These are phyloP conservation scores for Chlamydomonas urium DNA, from an alignment of 139 green algal species.

Conservation along the genomic window DNA sequence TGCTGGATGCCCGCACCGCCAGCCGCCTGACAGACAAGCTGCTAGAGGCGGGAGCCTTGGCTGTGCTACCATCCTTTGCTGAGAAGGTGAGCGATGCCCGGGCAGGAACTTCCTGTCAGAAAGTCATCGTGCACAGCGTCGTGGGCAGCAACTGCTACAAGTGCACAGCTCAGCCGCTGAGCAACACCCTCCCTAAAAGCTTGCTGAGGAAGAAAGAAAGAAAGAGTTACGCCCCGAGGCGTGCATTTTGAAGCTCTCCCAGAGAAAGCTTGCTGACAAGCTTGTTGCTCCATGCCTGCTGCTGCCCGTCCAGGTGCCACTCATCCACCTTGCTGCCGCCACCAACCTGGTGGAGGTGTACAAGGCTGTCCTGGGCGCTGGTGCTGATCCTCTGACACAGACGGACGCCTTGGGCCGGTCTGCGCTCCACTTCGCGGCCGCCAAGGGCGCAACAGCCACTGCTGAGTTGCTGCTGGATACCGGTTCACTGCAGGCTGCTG, in stretches of 20 bases:
- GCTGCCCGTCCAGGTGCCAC: constrained; percentile 6
- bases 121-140: too few relatives aligned
- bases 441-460: constrained; percentile 7
- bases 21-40: too few relatives aligned
- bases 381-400: background rate
- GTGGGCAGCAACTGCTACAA: too few relatives aligned
- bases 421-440: constrained; percentile 27
- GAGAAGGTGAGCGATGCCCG: background rate
- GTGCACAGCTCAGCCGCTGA: too few relatives aligned
- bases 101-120: background rate
- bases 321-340: constrained; percentile 1
- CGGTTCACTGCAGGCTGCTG: too few relatives aligned
- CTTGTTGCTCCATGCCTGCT: too few relatives aligned
- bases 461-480: constrained; percentile 9
- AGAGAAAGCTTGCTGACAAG: too few relatives aligned
- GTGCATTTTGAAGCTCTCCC: too few relatives aligned
- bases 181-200: too few relatives aligned
- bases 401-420: constrained; percentile 18
- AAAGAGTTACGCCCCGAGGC: too few relatives aligned
- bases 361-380: background rate
- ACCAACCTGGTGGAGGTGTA: constrained; percentile 12
- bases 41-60: constrained; percentile 10
- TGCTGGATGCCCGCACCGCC: constrained; percentile 1
- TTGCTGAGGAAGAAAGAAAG: too few relatives aligned
- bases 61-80: constrained; percentile 12